These are phyloP conservation scores for Microsporum ferrugineum DNA, from an alignment of 2,329 filamentous ascomycete genomes.

Conservation along the genomic window DNA sequence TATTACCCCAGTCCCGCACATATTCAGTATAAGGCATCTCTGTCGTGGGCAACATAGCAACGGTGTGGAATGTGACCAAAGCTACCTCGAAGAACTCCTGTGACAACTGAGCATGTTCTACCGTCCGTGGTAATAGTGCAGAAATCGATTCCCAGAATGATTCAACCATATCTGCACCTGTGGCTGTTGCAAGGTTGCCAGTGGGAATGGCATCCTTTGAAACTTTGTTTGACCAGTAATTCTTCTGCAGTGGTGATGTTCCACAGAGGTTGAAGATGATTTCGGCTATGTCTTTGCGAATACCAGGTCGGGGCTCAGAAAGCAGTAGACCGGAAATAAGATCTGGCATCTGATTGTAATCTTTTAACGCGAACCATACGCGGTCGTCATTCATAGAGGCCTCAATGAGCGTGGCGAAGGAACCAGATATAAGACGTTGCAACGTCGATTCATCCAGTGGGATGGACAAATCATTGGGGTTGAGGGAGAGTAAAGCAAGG, in stretches of 20 bases:
- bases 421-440: conserved; percentile 32
- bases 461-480: conserved; percentile 13
- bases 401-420: conserved; percentile 40
- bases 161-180: conserved; percentile 30
- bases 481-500: conserved; percentile 26
- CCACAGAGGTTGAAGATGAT: conserved; percentile 30
- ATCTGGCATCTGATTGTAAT: conserved; percentile 26
- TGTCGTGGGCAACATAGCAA: conserved; percentile 29
- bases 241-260: conserved; percentile 23
- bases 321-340: conserved; percentile 36
- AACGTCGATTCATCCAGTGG: conserved; percentile 15
- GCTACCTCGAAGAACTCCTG: conserved; percentile 39
- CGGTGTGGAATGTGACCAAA: conserved; percentile 32
- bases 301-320: conserved; percentile 30
- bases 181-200: conserved; percentile 19
- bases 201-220: conserved; percentile 13
- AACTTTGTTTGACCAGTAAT: conserved; percentile 14
- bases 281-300: conserved; percentile 31
- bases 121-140: conserved; percentile 30
- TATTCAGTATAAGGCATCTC: conserved; percentile 31
- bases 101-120: conserved; percentile 27
- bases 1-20: conserved; percentile 32
- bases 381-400: conserved; percentile 36
- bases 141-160: conserved; percentile 37
- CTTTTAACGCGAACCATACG: conserved; percentile 37